These are phyloP conservation scores for Plasmopara halstedii DNA, from an alignment of 352 stramenopile species.

Conservation along the genomic window DNA sequence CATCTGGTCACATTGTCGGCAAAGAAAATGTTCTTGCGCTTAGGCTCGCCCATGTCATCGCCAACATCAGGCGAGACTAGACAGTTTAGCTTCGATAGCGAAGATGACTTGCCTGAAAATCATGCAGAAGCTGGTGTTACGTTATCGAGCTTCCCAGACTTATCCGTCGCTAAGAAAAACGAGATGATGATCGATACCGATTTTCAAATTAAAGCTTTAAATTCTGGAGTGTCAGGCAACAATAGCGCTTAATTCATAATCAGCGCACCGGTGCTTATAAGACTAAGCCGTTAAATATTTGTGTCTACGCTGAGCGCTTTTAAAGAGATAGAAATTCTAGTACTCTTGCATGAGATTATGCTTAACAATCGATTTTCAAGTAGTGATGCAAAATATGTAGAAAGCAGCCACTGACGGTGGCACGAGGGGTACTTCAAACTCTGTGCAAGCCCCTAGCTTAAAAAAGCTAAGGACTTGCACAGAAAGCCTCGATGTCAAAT, in stretches of 20 bases:
- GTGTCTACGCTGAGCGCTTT: too few relatives aligned
- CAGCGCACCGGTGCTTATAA: too few relatives aligned
- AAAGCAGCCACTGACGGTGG: slow-evolving; percentile 26
- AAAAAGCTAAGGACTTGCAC: slow-evolving; percentile 71
- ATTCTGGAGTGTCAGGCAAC: background rate
- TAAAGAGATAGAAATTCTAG: too few relatives aligned
- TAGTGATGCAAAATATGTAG: too few relatives aligned
- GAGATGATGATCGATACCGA: background rate
- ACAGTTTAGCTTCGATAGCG: slow-evolving; percentile 6
- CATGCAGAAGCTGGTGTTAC: background rate
- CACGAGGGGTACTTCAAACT: slow-evolving; percentile 14
- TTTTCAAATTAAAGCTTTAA: background rate
- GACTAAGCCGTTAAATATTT: too few relatives aligned
- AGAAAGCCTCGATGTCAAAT: slow-evolving; percentile 85
- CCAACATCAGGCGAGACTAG: too few relatives aligned
- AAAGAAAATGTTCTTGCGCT: slow-evolving; percentile 51
- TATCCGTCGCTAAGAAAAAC: too few relatives aligned
- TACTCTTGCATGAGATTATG: too few relatives aligned
- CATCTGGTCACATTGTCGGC: slow-evolving; percentile 10
- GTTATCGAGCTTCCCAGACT: background rate
- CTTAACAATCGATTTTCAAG: too few relatives aligned
- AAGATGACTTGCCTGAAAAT: slow-evolving; percentile 7
- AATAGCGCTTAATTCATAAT: background rate
- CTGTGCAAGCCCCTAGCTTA: slow-evolving; percentile 47
- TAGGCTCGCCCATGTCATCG: slow-evolving; percentile 36